Conservation (phyloP, 345 rosid genomes). For the Linum trigynum region DNA sequence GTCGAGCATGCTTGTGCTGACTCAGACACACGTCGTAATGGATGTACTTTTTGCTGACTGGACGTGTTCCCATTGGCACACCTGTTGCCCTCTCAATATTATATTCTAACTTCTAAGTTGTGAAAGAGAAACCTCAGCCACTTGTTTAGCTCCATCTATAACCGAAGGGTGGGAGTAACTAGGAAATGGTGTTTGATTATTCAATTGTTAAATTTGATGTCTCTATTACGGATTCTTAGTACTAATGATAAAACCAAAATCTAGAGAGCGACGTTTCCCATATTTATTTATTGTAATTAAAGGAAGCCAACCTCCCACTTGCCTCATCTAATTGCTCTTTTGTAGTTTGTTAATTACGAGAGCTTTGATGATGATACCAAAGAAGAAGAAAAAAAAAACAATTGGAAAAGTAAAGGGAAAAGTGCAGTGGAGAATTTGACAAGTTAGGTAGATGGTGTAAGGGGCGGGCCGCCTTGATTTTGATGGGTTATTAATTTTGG, state of each 20-base stretch:
- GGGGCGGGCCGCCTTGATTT: no score
- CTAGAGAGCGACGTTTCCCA: no score
- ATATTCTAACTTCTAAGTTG: not conserved
- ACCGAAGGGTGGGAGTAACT: not conserved
- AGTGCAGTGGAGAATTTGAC: not conserved
- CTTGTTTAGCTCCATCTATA: not conserved
- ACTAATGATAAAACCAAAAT: not conserved
- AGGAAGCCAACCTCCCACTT: not conserved
- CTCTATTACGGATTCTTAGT: not conserved
- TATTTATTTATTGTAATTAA: no score
- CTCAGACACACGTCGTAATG: slow-evolving; percentile 11
- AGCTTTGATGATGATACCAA: not conserved
- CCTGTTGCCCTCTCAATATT: not conserved
- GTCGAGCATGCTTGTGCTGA: slow-evolving; percentile 9
- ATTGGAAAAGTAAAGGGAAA: not conserved
- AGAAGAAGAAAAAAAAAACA: not conserved
- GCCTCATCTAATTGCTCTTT: not conserved
- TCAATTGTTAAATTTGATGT: no score
- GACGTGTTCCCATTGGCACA: not conserved
- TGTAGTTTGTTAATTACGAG: not conserved
- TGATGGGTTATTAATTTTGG: no score
- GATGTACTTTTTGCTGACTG: slow-evolving; percentile 10
- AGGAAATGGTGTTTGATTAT: not conserved
- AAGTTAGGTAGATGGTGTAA: not conserved
- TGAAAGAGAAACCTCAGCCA: slow-evolving; percentile 2